Evolutionary conservation across 768 basidiomycete species (phyloP), one percentile per base, ranked within the genome.

Genomic region (Agaricus bisporus): DNA sequence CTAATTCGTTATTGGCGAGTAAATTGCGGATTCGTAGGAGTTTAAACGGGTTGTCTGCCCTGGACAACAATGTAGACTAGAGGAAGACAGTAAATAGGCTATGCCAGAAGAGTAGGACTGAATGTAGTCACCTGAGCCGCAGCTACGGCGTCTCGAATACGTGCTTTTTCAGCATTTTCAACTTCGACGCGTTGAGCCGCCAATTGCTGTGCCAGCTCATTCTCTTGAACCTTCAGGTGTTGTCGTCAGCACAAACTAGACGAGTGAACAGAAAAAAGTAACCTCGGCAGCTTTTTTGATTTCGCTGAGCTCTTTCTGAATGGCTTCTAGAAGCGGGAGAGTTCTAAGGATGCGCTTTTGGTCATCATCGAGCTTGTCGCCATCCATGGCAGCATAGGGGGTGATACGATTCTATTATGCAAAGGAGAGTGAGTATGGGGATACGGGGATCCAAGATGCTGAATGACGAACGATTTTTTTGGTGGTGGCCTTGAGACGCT

Each of bases 251-350:
- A 51, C 37, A 54, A 39, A 18, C 48, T 32, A 51, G 17, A 50
- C 26, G 29, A 8, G 37, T 32, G 28, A 32, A 22, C 12, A 20
- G 38, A 26, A 28, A 44, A 42, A 53, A 73, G 38, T 42, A 92
- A 92, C 93, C 80, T 95, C 91, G 57, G 94, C 77, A 39, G 78
- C 81, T 66, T 88, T 92, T 68, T 86, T 88, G 41, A 93, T 80
- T 54, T 94, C 93, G 22, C 80, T 83, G 12, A 95, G 70, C 61
- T 95, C 93, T 62, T 89, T 91, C 59, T 84, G 79, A 38, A 84
- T 74, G 9, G 84, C 88, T 62, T 95, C 91, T 18, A 95, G 73
- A 5, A 76, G 73, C 9, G 92, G 80, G 41, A 95, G 80, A 15
- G 80, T 83, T 58, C 81, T 86, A 49, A 94, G 61, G 2, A 79